phyloP scores from a whole-genome alignment of 495 filamentous ascomycete genomes.

The Tuber borchii region DNA sequence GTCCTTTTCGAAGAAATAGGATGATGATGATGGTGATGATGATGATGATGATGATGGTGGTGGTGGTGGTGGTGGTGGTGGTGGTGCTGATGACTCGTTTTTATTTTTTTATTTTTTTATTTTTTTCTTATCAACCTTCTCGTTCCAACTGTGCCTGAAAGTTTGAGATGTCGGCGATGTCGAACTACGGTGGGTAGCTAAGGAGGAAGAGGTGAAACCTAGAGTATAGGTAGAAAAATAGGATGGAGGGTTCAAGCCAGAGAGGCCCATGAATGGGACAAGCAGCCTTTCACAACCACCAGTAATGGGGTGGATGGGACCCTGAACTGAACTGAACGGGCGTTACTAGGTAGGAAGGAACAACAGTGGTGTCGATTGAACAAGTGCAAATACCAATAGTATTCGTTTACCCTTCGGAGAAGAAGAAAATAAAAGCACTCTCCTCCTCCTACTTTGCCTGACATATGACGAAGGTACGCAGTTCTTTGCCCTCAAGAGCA shows the following conservation, averaged over 20 bases:
- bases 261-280: background rate
- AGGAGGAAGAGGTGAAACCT: background rate
- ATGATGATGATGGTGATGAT: background rate
- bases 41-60: background rate
- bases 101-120: background rate
- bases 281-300: background rate
- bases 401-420: background rate
- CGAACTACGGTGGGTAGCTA: background rate
- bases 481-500: background rate
- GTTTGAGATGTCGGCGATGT: constrained; percentile 5
- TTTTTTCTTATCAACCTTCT: background rate
- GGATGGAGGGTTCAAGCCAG: background rate
- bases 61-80: background rate
- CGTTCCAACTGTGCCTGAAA: background rate
- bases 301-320: background rate
- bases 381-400: background rate
- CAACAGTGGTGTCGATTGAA: background rate
- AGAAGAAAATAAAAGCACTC: background rate
- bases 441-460: background rate
- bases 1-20: background rate
- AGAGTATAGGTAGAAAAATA: background rate
- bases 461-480: background rate
- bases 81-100: background rate
- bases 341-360: background rate
- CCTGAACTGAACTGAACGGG: background rate